Base-by-base conservation (phyloP, 495 filamentous ascomycete genomes). In the Penicillium diatomitis region DNA sequence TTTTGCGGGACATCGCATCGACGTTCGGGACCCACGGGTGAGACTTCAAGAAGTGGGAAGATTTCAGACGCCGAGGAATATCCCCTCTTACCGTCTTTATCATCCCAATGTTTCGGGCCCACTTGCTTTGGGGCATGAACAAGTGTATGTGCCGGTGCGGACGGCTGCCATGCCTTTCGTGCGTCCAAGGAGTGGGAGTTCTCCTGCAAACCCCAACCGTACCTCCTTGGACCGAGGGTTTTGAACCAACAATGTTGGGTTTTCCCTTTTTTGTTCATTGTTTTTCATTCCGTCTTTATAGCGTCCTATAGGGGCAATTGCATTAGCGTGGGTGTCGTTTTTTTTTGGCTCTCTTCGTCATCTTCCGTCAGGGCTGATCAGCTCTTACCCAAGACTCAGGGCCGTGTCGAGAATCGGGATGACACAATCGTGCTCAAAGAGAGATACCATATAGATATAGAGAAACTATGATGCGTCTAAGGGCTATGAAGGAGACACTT, bases 161-260 rank as follows among this genome's bases (percentile, higher is more conserved):
- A 48, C 49, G 38, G 38, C 59, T 32, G 60, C 58, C 29, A 38
- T 47, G 6, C 58, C 54, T 20, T 52, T 45, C 0, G 48, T 51
- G 47, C 66, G 57, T 49, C 56, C 57, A 50, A 60, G 64, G 47
- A 72, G 70, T 81, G 80, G 65, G 74, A 86, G 66, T 75, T 85
- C 44, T 71, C 84, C 38, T 68, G 70, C 51, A 6, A 54, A 44
- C 2, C 58, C 63, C 29, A 40, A 53, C 27, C 61, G 53, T 41
- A 53, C 53, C 50, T 57, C 61, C 4, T 35, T 66, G 9, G 65
- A 58, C 20, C 20, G 45, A 66, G 39, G 47, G 53, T 28, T 59
- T 55, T n/a, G 34, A 12, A 20, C 20, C 20, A 20, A 20, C 20
- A 20, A 32, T 32, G 37, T 46, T 35, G 32, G 37, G 0, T 36